Conservation (phyloP, 176 grass and related monocot genomes). For the Thalia dealbata region DNA sequence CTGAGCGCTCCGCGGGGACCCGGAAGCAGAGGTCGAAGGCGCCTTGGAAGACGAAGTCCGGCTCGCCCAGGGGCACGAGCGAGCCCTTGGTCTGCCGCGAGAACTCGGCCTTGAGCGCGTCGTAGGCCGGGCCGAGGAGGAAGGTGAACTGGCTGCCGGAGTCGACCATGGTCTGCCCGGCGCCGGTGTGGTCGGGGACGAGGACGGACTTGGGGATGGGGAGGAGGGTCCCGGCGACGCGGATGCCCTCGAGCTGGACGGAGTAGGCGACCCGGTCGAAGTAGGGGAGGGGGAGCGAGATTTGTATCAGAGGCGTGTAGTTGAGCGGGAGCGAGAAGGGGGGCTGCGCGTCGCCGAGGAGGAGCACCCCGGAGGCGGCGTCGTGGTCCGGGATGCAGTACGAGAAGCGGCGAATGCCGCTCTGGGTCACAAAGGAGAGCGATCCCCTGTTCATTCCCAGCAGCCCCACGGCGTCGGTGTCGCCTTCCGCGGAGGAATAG, state of each 20-base stretch:
- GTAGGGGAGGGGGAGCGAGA: conserved; percentile 63
- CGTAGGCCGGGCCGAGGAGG: conserved; percentile 59
- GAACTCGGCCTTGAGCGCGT: conserved; percentile 54
- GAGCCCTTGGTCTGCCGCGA: conserved; percentile 25
- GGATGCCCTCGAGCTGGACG: conserved; percentile 72
- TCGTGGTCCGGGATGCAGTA: conserved; percentile 57
- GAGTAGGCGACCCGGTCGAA: conserved; percentile 78
- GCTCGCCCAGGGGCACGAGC: conserved; percentile 42
- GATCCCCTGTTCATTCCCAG: conserved; percentile 76
- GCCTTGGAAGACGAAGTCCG: conserved; percentile 64
- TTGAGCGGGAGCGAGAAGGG: conserved; percentile 28
- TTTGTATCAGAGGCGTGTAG: conserved; percentile 61
- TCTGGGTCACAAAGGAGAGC: conserved; percentile 79
- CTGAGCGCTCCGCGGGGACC: conserved; percentile 12
- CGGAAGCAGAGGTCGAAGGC: conserved; percentile 79
- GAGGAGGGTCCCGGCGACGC: conserved; percentile 39
- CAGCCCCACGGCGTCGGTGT: conserved; percentile 27
- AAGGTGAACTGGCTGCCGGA: conserved; percentile 86
- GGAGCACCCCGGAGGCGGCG: conserved; percentile 43
- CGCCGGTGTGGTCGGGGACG: conserved; percentile 71
- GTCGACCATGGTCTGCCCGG: conserved; percentile 81
- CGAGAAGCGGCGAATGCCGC: conserved; percentile 43
- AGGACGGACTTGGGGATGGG: conserved; percentile 62
- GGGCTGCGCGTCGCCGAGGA: conserved; percentile 38
- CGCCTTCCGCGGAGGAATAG: conserved; percentile 29